Conservation (phyloP, 176 grass and related monocot genomes). For the Bonia amplexicaulis region DNA sequence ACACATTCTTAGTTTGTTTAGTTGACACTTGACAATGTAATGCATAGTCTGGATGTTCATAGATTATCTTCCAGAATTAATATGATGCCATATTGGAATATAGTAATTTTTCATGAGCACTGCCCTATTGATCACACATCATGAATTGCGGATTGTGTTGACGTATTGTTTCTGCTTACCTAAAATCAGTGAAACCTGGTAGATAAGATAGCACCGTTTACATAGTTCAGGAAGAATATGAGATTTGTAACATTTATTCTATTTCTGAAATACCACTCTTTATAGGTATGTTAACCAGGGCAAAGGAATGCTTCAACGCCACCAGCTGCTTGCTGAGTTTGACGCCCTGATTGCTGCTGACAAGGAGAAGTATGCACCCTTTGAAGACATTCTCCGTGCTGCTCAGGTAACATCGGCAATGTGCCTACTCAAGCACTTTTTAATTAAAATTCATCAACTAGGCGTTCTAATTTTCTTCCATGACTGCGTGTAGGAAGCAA, state of each 20-base stretch:
- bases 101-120: background rate
- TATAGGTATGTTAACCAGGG: conserved; percentile 85
- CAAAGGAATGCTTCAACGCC: conserved; percentile 91
- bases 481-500: conserved; percentile 59
- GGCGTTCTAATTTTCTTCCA: conserved; percentile 10
- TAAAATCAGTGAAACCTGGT: background rate
- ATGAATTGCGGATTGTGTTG: background rate
- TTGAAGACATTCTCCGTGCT: conserved; percentile 78
- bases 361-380: conserved; percentile 67
- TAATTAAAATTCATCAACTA: background rate
- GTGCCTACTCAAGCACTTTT: background rate
- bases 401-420: conserved; percentile 57
- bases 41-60: conserved; percentile 3
- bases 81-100: background rate
- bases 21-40: background rate
- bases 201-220: background rate
- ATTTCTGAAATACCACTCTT: conserved; percentile 21
- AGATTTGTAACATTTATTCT: background rate
- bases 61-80: background rate
- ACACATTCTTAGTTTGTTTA: background rate
- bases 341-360: conserved; percentile 64
- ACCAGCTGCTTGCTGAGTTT: conserved; percentile 83
- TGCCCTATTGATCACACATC: background rate
- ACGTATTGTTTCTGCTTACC: background rate
- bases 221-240: conserved; percentile 15